Evolutionary conservation across 495 filamentous ascomycete species (phyloP).

Genomic region (Poronia punctata): DNA sequence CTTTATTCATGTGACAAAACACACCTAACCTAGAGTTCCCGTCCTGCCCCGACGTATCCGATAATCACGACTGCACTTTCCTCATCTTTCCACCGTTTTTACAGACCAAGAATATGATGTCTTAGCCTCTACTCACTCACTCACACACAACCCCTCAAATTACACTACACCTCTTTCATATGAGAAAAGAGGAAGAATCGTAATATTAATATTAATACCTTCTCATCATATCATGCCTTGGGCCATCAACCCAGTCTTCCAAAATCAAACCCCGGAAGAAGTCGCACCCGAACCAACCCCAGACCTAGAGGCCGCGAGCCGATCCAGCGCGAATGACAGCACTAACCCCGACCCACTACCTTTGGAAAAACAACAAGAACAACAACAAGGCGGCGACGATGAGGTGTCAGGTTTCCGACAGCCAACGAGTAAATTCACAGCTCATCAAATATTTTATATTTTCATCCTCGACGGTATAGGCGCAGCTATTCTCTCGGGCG

Average conservation of each 20-base stretch:
- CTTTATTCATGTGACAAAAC: too few species aligned
- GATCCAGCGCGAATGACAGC: not conserved
- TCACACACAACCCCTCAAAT: too few species aligned
- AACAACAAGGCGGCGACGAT: conserved; percentile 2
- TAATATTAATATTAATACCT: not conserved
- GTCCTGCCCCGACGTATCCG: too few species aligned
- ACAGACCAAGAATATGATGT: too few species aligned
- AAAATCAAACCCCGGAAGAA: too few species aligned
- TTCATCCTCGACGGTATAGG: conserved; percentile 32
- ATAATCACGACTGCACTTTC: too few species aligned
- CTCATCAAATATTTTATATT: conserved; percentile 34
- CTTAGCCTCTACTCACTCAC: too few species aligned
- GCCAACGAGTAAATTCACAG: conserved; percentile 28
- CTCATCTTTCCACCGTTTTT: too few species aligned
- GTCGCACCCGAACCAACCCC: conserved; percentile 7
- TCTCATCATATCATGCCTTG: conserved; percentile 30
- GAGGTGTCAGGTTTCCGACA: conserved; percentile 6
- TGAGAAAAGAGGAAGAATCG: too few species aligned
- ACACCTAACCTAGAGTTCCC: too few species aligned
- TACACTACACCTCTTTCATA: too few species aligned
- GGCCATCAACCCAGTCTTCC: conserved; percentile 30
- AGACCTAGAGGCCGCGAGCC: conserved; percentile 18
- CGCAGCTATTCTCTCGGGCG: conserved; percentile 32
- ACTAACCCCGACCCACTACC: not conserved
- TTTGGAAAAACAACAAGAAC: conserved; percentile 1